These are phyloP conservation scores for Claviceps citrina DNA, from an alignment of 2,329 filamentous ascomycete species.

Conservation along the genomic window DNA sequence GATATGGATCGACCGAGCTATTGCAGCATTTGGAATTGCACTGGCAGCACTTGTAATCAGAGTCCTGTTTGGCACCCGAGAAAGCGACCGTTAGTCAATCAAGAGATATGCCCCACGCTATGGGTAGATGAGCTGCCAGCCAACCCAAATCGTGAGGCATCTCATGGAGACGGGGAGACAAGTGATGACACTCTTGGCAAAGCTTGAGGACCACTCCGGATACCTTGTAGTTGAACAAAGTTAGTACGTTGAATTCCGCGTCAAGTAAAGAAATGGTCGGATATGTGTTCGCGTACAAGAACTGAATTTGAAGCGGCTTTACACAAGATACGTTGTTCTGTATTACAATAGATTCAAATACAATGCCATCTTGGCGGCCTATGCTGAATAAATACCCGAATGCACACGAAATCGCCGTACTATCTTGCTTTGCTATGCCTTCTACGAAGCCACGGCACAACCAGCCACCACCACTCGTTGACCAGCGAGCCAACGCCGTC, in stretches of 20 bases:
- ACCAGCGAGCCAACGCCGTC: constrained; percentile 28
- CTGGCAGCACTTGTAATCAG: constrained; percentile 55
- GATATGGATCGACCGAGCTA: constrained; percentile 68
- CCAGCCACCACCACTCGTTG: constrained; percentile 55
- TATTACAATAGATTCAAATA: background rate
- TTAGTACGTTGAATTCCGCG: background rate
- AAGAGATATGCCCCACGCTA: background rate
- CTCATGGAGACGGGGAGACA: background rate
- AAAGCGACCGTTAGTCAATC: background rate
- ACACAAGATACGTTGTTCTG: background rate
- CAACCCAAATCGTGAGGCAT: background rate
- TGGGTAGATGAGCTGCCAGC: background rate
- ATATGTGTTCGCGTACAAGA: too few species aligned
- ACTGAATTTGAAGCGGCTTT: background rate
- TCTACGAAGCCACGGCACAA: constrained; percentile 21
- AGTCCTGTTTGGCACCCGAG: constrained; percentile 22
- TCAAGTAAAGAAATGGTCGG: too few species aligned
- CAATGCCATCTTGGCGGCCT: background rate
- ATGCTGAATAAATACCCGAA: too few species aligned
- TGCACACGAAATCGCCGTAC: background rate
- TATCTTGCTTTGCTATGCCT: background rate
- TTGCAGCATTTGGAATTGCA: constrained; percentile 54
- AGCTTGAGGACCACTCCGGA: background rate
- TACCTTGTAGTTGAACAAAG: background rate
- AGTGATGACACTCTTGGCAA: background rate